Percentiles rank a stretch among this genome's conserved stretches.
Conservation (phyloP, 1,284 basidiomycete genomes). For the Cryptococcus sp. region DNA sequence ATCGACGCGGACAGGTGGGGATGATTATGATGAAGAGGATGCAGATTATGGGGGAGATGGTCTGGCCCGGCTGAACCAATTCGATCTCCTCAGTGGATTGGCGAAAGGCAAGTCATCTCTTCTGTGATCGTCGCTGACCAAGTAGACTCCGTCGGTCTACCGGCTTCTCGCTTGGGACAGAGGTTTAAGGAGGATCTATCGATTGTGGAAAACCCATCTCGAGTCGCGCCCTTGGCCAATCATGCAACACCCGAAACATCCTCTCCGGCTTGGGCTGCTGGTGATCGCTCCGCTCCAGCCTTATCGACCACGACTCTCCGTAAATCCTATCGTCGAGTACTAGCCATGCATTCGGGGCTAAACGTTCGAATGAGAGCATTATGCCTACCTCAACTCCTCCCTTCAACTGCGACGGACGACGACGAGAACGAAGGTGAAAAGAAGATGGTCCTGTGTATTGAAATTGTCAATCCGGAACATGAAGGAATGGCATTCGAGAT, state of each 20-base stretch:
- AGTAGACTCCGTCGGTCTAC: constrained; percentile 21
- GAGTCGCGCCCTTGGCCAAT: background rate
- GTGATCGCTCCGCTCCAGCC: too few relatives aligned
- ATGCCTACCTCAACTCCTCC: constrained; percentile 69
- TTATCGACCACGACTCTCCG: constrained; percentile 56
- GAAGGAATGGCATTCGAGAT: constrained; percentile 63
- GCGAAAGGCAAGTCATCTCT: constrained; percentile 20
- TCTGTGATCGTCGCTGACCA: constrained; percentile 39
- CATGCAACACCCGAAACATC: background rate
- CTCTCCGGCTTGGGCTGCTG: background rate
- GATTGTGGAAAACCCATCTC: constrained; percentile 8
- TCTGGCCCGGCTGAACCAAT: constrained; percentile 61
- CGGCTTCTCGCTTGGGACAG: constrained; percentile 31
- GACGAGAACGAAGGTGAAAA: constrained; percentile 72
- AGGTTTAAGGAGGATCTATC: constrained; percentile 31
- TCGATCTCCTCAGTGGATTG: constrained; percentile 70
- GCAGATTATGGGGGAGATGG: constrained; percentile 25
- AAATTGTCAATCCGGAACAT: constrained; percentile 59
- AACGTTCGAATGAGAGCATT: constrained; percentile 82
- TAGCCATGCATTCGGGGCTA: constrained; percentile 72
- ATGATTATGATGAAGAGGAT: constrained; percentile 11
- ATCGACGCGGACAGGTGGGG: constrained; percentile 20
- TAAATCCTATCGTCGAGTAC: constrained; percentile 75
- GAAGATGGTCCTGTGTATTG: constrained; percentile 77
- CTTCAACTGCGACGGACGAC: constrained; percentile 51